Evolutionary conservation across 768 basidiomycete genomes (phyloP).

Genomic region (Panaeolus cyanescens): DNA sequence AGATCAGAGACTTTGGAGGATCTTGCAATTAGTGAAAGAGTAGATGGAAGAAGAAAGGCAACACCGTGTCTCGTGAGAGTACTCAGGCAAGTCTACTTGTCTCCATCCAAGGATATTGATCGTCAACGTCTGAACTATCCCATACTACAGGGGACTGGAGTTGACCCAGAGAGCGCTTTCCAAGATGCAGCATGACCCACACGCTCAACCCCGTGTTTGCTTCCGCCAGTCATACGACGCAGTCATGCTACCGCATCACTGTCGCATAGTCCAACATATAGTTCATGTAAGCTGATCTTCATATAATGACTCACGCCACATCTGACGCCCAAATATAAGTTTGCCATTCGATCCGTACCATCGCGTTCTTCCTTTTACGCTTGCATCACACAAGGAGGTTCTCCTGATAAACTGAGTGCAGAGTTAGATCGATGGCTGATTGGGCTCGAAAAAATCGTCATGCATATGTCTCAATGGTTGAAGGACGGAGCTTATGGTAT

Average conservation of each 20-base stretch:
- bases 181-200: neutral
- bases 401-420: too few relatives aligned
- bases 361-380: too few relatives aligned
- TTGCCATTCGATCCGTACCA: too few relatives aligned
- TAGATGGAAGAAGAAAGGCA: neutral
- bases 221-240: too few relatives aligned
- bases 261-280: neutral
- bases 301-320: too few relatives aligned
- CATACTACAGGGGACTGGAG: neutral
- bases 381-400: too few relatives aligned
- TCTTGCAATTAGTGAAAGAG: neutral
- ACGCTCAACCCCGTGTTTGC: too few relatives aligned
- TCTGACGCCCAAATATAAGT: too few relatives aligned
- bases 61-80: neutral
- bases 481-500: too few relatives aligned
- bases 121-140: neutral
- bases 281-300: neutral
- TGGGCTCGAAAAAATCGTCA: too few relatives aligned
- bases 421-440: too few relatives aligned
- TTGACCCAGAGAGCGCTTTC: neutral
- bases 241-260: neutral
- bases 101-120: neutral
- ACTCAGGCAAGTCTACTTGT: neutral
- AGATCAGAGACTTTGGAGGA: neutral
- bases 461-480: too few relatives aligned